Evolutionary conservation across 1,284 basidiomycete species (phyloP).

Genomic region (Crucibulum parvulum): DNA sequence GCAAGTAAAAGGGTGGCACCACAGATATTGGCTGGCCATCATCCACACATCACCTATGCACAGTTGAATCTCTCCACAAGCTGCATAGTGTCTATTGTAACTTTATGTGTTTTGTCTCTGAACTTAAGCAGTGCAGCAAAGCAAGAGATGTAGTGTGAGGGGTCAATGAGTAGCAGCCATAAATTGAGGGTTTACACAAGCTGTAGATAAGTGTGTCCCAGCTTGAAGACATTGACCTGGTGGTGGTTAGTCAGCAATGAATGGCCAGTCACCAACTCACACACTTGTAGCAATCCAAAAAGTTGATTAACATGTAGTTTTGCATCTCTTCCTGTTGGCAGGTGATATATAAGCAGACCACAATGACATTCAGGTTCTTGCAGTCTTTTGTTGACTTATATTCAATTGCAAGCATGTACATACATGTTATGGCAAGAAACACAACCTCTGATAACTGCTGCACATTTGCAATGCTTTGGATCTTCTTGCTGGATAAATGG

Average conservation of each 20-base stretch:
- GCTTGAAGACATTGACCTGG: constrained; percentile 97
- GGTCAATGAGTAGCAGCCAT: constrained; percentile 90
- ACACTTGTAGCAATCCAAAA: constrained; percentile 90
- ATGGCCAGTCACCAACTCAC: constrained; percentile 21
- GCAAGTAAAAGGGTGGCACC: constrained; percentile 95
- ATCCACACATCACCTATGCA: constrained; percentile 97
- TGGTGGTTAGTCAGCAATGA: constrained; percentile 3
- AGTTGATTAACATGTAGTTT: constrained; percentile 98
- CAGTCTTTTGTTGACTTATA: constrained; percentile 95
- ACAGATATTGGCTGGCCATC: constrained; percentile 98
- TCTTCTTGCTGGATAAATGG: constrained; percentile 66
- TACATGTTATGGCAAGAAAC: constrained; percentile 82
- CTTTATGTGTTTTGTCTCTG: constrained; percentile 90
- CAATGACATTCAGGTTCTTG: constrained; percentile 91
- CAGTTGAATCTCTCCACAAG: constrained; percentile 95
- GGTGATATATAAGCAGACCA: constrained; percentile 95
- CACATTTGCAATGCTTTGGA: constrained; percentile 81
- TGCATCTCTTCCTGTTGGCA: constrained; percentile 91
- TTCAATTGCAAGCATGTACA: constrained; percentile 94
- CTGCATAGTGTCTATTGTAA: constrained; percentile 93
- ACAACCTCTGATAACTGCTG: constrained; percentile 85
- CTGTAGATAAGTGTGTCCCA: constrained; percentile 96
- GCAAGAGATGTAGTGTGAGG: constrained; percentile 96
- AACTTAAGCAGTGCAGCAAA: constrained; percentile 98
- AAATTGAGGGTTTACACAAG: constrained; percentile 91